These are phyloP conservation scores for Sinapis alba DNA, from an alignment of 441 rosid genomes.

Conservation along the genomic window DNA sequence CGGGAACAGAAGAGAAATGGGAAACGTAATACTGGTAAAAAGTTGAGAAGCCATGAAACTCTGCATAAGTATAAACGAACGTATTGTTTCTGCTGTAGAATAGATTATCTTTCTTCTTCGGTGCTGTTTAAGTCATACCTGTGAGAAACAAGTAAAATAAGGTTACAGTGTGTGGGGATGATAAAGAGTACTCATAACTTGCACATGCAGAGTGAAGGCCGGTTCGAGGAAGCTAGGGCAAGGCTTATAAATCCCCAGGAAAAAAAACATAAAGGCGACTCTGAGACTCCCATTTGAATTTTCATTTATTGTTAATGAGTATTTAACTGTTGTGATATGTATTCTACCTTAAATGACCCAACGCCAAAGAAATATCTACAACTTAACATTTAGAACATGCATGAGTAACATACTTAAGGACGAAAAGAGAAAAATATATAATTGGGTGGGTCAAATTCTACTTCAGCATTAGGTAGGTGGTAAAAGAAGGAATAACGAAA, in stretches of 20 bases:
- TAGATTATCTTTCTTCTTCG: conserved; percentile 61
- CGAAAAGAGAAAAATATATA: neutral
- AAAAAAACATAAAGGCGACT: neutral
- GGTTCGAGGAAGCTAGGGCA: neutral
- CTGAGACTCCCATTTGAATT: neutral
- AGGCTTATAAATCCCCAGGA: conserved; percentile 8
- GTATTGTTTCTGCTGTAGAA: conserved; percentile 65
- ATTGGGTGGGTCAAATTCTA: neutral
- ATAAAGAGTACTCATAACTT: neutral
- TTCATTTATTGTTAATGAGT: conserved; percentile 15
- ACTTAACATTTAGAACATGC: conserved; percentile 12
- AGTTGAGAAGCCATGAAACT: conserved; percentile 19
- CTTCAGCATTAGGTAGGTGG: conserved; percentile 1
- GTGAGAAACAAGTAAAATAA: conserved; percentile 31
- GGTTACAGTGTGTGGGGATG: conserved; percentile 13
- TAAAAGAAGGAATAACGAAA: conserved; percentile 18
- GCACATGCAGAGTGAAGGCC: neutral
- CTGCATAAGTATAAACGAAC: conserved; percentile 7
- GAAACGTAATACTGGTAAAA: neutral
- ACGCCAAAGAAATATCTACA: conserved; percentile 8
- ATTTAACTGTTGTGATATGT: neutral
- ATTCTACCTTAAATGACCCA: conserved; percentile 19
- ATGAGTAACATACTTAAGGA: conserved; percentile 5
- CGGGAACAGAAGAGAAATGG: neutral
- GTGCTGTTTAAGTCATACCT: conserved; percentile 76